phyloP scores from a whole-genome alignment of 208 protist genomes.

The Acanthamoeba culbertsoni region DNA sequence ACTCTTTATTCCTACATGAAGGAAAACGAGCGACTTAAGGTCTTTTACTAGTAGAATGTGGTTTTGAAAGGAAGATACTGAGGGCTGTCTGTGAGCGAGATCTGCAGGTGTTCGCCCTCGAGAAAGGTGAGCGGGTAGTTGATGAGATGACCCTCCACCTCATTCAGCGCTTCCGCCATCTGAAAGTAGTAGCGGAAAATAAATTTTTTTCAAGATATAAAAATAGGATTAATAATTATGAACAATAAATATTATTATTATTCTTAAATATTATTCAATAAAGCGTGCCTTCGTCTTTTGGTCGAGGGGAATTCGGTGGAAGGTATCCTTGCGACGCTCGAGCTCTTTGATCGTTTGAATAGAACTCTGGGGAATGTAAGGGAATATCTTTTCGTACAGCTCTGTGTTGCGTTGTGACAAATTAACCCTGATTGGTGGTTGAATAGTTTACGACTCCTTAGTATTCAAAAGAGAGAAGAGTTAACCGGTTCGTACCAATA shows the following conservation, averaged over 20 bases:
- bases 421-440: not conserved
- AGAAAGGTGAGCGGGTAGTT: conserved; percentile 14
- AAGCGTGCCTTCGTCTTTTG: not conserved
- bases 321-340: not conserved
- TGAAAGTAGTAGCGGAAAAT: not conserved
- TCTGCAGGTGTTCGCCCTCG: conserved; percentile 5
- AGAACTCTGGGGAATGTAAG: conserved; percentile 5
- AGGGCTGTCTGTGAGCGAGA: not conserved
- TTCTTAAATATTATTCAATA: too few relatives aligned
- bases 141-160: not conserved
- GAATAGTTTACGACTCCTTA: too few relatives aligned
- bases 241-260: too few relatives aligned
- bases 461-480: too few relatives aligned
- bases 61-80: conserved; percentile 25
- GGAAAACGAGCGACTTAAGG: not conserved
- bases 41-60: not conserved
- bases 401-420: conserved; percentile 23
- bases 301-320: not conserved
- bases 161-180: not conserved
- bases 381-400: conserved; percentile 40
- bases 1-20: not conserved
- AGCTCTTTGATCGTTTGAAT: not conserved
- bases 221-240: too few relatives aligned
- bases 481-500: too few relatives aligned
- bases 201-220: too few relatives aligned